Conservation (phyloP, 177 flowering plant species). For the Telopea speciosissima region DNA sequence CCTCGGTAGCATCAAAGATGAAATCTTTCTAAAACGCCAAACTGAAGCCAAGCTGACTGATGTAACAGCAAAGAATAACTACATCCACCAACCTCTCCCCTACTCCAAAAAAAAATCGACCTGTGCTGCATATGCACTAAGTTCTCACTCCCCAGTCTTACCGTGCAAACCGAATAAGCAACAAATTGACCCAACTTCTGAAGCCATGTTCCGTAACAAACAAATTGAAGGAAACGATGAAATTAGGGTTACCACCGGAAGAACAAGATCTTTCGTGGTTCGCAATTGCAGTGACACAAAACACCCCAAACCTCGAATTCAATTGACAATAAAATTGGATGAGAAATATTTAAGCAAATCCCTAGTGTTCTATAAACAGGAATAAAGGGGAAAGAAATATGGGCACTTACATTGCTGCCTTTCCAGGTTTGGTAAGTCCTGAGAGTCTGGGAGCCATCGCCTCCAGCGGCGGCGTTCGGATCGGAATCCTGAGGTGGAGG, state of each 20-base stretch:
- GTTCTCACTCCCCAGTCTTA: not conserved
- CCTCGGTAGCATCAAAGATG: no score
- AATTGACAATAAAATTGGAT: not conserved
- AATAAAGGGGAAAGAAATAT: not conserved
- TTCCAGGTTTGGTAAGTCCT: conserved; percentile 42
- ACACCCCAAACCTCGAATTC: no score
- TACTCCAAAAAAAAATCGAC: not conserved
- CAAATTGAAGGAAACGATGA: not conserved
- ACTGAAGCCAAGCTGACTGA: not conserved
- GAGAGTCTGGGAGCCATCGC: conserved; percentile 15
- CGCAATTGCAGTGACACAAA: not conserved
- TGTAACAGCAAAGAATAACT: not conserved
- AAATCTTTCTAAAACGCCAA: not conserved
- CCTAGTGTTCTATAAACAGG: not conserved
- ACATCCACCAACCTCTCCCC: no score
- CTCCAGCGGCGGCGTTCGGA: conserved; percentile 10
- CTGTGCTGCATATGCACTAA: not conserved
- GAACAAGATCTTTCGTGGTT: not conserved
- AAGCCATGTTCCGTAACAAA: not conserved
- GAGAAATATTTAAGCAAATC: not conserved
- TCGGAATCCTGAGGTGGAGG: conserved; percentile 26
- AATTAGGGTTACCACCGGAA: not conserved
- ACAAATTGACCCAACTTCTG: not conserved
- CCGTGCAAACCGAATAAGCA: not conserved
- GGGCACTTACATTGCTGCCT: conserved; percentile 40